phyloP scores from a whole-genome alignment of 805 yeast species.

The Blastobotrys peoriensis region DNA sequence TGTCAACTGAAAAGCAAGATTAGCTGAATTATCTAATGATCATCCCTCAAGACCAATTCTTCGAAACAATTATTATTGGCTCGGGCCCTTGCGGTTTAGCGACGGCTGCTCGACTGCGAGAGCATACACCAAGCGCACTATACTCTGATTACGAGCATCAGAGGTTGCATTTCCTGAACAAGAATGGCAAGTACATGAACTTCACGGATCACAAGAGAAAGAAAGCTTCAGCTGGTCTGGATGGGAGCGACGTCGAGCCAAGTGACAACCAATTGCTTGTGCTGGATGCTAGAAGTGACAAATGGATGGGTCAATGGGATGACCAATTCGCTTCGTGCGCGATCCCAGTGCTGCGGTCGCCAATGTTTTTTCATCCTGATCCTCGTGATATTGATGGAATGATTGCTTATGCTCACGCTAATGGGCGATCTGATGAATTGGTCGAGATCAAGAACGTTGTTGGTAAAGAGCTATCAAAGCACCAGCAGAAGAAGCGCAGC shows the following conservation, averaged over 20 bases:
- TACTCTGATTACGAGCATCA: slow-evolving; percentile 45
- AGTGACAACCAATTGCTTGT: slow-evolving; percentile 1
- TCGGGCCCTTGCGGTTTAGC: slow-evolving; percentile 45
- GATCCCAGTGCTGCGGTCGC: slow-evolving; percentile 39
- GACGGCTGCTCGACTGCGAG: slow-evolving; percentile 38
- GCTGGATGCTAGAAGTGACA: slow-evolving; percentile 31
- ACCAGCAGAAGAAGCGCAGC: slow-evolving; percentile 29
- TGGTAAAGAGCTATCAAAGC: slow-evolving; percentile 41
- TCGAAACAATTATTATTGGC: slow-evolving; percentile 33
- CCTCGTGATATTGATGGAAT: slow-evolving; percentile 41
- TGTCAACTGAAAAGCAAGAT: too few relatives aligned
- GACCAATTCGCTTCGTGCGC: slow-evolving; percentile 38
- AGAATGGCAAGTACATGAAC: slow-evolving; percentile 19
- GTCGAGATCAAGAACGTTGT: slow-evolving; percentile 39
- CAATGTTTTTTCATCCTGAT: slow-evolving; percentile 46
- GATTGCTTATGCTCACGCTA: slow-evolving; percentile 35
- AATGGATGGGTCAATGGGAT: slow-evolving; percentile 40
- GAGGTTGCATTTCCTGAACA: slow-evolving; percentile 39
- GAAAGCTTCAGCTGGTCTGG: not conserved
- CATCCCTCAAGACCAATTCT: not conserved
- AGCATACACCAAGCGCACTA: slow-evolving; percentile 37
- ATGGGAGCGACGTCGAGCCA: slow-evolving; percentile 32
- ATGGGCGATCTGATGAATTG: slow-evolving; percentile 33
- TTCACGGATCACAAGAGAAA: slow-evolving; percentile 11
- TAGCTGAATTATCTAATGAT: too few relatives aligned